Evolutionary conservation across 2,329 filamentous ascomycete genomes (phyloP), one percentile per base, ranked within the genome.

Genomic region (Talaromyces albobiverticillius): DNA sequence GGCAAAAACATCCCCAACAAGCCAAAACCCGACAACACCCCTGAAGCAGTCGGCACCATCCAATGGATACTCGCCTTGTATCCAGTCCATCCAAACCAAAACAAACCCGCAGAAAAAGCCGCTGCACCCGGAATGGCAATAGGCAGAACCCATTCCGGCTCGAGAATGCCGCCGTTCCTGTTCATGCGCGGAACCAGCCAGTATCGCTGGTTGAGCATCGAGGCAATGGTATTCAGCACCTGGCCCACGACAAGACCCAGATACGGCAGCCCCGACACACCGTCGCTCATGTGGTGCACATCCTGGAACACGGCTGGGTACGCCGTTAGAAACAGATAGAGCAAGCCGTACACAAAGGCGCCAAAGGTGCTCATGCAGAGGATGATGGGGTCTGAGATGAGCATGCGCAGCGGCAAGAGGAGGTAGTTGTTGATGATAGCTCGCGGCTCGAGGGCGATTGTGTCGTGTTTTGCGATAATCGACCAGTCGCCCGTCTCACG

Each of bases 61-160:
- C 82, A 85, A 46, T 78, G 72, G 6, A 83, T 68, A 6, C 66
- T 68, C 0, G 68, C 54, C 4, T 71, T 72, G 0, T 78, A 80
- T 1, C 83, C 75, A 1, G 80, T 78, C 79, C 80, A 87, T 18
- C 82, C 85, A 14, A 87, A 77, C 86, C 56, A 83, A 67, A 59
- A 87, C 29, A 85, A 70, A 7, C 80, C 78, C 13, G 77, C 64
- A 0, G 83, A 81, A 0, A 84, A 75, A 38, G 82, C 71, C 1
- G 82, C 60, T 0, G 76, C 74, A 1, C 79, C 80, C 14, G 79
- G 71, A 49, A 84, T 78, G 71, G 86, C 82, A 0, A 80, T 72
- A 0, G 81, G 79, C 0, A 82, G 65, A 0, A 79, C 73, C 58
- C 75, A 75, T 58, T 82, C 80, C 1, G 80, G 76, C 46, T 69